Conservation (phyloP, 257 asterid species). For the Anisodus acutangulus region DNA sequence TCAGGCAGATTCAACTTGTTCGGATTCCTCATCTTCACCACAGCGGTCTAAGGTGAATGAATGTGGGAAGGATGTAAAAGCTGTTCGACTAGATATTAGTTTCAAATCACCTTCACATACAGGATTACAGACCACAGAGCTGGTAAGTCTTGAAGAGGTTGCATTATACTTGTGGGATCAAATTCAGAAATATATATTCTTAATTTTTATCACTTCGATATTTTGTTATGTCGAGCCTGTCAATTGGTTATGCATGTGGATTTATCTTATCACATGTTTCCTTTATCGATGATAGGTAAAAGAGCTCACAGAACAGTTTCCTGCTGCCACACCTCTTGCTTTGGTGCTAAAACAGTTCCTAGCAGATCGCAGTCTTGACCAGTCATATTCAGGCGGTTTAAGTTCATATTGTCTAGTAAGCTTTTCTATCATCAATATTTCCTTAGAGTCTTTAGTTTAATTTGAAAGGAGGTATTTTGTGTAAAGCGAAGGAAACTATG, state of each 20-base stretch:
- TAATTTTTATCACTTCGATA: conserved; percentile 15
- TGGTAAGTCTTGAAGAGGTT: conserved; percentile 57
- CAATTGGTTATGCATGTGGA: conserved; percentile 2
- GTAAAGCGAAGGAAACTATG: not conserved
- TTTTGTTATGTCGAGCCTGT: conserved; percentile 2
- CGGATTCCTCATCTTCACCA: conserved; percentile 50
- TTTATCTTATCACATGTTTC: conserved; percentile 7
- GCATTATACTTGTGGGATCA: conserved; percentile 27
- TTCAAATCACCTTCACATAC: conserved; percentile 96
- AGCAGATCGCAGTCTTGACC: conserved; percentile 98
- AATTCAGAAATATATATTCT: conserved; percentile 21
- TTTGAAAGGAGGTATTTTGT: not conserved
- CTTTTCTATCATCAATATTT: conserved; percentile 31
- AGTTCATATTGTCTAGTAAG: conserved; percentile 96
- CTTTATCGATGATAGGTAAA: conserved; percentile 60
- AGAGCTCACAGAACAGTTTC: conserved; percentile 89
- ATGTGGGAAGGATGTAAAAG: conserved; percentile 60
- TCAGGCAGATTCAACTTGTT: conserved; percentile 52
- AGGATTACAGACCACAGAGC: conserved; percentile 96
- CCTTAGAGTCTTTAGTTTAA: not conserved
- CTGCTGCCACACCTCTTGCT: conserved; percentile 90
- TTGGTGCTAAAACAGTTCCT: conserved; percentile 93
- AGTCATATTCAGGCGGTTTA: conserved; percentile 97
- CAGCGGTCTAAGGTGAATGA: conserved; percentile 51
- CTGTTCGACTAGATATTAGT: conserved; percentile 95